A percentile compares a stretch with the other conserved stretches of the same genome.
Conservation (phyloP, 2,329 filamentous ascomycete species). For the Fusarium goolgardi region DNA sequence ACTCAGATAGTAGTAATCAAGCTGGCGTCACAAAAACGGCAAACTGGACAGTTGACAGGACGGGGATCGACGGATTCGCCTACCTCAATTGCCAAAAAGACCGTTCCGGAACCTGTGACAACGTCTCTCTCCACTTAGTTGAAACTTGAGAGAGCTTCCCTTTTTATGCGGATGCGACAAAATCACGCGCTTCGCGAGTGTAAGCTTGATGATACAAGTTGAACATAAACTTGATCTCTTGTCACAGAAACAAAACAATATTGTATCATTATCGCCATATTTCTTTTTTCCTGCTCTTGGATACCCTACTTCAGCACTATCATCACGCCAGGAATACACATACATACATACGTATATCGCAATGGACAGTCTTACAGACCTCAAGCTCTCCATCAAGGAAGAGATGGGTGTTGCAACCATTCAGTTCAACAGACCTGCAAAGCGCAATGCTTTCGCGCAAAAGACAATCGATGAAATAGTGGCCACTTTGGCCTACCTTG, state of each 20-base stretch:
- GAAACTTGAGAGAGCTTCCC: conserved; percentile 1
- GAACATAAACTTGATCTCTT: conserved; percentile 14
- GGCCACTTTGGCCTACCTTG: conserved; percentile 20
- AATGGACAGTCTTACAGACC: conserved; percentile 32
- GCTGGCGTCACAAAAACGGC: conserved; percentile 6
- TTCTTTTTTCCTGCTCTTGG: neutral
- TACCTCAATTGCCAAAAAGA: conserved; percentile 27
- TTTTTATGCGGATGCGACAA: neutral
- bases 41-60: conserved; percentile 3
- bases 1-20: conserved; percentile 22
- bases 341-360: neutral
- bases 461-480: conserved; percentile 33
- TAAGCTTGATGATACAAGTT: neutral
- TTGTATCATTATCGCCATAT: neutral
- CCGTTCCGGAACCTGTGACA: conserved; percentile 15
- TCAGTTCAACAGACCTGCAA: conserved; percentile 36
- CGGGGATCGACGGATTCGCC: conserved; percentile 4
- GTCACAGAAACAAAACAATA: neutral
- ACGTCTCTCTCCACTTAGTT: conserved; percentile 10
- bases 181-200: neutral
- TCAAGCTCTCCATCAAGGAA: conserved; percentile 11
- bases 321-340: neutral
- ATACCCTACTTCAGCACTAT: neutral
- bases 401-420: conserved; percentile 23
- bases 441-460: conserved; percentile 36